Evolutionary conservation across 176 grass and related monocot genomes (phyloP), one percentile per base, ranked within the genome.

Genomic region (Zea mays): DNA sequence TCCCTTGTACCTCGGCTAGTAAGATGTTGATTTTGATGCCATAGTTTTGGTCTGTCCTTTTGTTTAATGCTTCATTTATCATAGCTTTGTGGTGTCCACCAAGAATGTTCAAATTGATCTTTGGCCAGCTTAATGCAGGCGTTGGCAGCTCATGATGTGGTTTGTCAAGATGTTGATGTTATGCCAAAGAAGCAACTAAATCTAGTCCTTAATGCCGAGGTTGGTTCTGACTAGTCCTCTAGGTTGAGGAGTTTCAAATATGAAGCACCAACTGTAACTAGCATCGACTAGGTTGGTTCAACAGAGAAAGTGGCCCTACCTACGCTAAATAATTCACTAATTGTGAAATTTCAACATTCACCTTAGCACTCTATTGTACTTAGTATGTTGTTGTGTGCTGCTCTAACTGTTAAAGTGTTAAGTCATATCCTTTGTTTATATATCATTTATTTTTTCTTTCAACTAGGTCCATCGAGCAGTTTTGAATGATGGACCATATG

Each of bases 131-230:
- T 35, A 54, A 70, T 80, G 67, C 80, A 99, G 96, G 87, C 95
- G 68, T 70, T 95, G 79, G 84, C 85, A 72, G 96, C 92, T 66
- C 85, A 95, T 71, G 96, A 99, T 78, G 90, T 99, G 36, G 96
- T 99, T 79, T 87, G 85, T 61, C 91, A 98, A 94, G 96, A 90
- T 47, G 96, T 90, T 10, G 92, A 99, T 83, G 85, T 95, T 85
- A 99, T 99, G 96, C 96, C 96, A 13, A 90, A 79, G 36, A 99
- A 84, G 64, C 96, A 99, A 77, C 81, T 95, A 39, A 95, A 90
- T 82, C 85, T 84, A 35, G 90, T 99, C 52, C 79, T 99, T 69
- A 72, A 95, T 85, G 73, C 85, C 13, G 90, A 95, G 75, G 76
- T 99, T 61, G 96, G 92, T 48, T 64, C 72, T 62, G 81, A 72